Evolutionary conservation across 2,329 filamentous ascomycete species (phyloP), one percentile per base, ranked within the genome.

Genomic region (Pseudocercospora eumusae): DNA sequence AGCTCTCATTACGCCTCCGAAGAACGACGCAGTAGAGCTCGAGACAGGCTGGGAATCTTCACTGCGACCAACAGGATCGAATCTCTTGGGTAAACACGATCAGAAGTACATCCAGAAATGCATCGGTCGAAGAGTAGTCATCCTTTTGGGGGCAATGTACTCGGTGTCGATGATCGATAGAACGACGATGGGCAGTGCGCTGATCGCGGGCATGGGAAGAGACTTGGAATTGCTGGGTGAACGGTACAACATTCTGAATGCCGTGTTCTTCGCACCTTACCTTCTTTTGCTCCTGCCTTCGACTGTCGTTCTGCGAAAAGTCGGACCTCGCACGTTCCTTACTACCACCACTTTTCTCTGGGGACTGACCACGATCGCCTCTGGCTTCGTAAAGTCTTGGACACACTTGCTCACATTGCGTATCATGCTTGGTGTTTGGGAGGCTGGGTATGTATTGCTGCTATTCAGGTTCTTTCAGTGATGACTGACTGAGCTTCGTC

Each of bases 151-250:
- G 10, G 18, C 28, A 5, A 45, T 57, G 55, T 57, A 47, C 20
- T 33, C 55, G 4, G 15, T 57, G 11, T 57, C 55, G 2, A 20
- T 57, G 23, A 47, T 57, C n/a, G 55, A 57, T 57, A 20, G 55
- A 28, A 31, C 36, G 20, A 57, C 55, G 10, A 57, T 27, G 3
- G 25, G 36, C 15, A 13, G 28, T 9, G 55, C 55, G 1, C 40
- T 57, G 40, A 45, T 57, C 10, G 25, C 42, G 18, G 55, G 55
- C 55, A 57, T 57, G 55, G 55, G 42, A 11, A 45, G 23, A 57
- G 55, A 57, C 20, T 20, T 57, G 11, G 11, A 57, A 6, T 18
- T 57, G 20, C 20, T 28, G n/a, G 55, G 36, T 13, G 25, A 47
- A 23, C 55, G 55, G 1, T 57, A 57, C 42, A 57, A 57, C 42